Conservation (phyloP, 352 stramenopile genomes). For the Achlya hypogyna region DNA sequence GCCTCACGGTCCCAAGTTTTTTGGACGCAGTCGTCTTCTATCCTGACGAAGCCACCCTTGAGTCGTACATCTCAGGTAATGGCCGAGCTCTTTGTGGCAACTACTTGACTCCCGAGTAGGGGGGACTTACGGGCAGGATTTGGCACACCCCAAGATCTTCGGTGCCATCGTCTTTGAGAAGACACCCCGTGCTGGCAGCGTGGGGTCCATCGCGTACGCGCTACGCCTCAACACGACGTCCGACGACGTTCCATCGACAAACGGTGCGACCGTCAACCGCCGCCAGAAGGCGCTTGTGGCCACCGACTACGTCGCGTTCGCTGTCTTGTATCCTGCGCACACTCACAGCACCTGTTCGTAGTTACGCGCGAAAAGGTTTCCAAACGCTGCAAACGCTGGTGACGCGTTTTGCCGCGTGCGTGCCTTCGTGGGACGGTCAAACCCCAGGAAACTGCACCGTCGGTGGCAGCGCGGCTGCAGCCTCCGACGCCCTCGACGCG, state of each 20-base stretch:
- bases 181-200: constrained; percentile 18
- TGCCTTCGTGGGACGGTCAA: constrained; percentile 31
- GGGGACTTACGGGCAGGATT: constrained; percentile 31
- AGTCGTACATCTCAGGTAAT: constrained; percentile 41
- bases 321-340: not conserved
- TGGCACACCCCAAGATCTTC: constrained; percentile 46
- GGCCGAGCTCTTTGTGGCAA: constrained; percentile 4
- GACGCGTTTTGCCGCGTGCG: constrained; percentile 46
- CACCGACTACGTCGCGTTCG: constrained; percentile 29
- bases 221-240: constrained; percentile 8
- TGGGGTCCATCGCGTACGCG: not conserved
- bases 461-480: not conserved
- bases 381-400: constrained; percentile 57
- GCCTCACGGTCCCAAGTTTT: constrained; percentile 33
- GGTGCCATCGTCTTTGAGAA: constrained; percentile 54
- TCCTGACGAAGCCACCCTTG: constrained; percentile 30
- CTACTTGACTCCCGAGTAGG: not conserved
- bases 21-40: constrained; percentile 57
- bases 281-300: constrained; percentile 32
- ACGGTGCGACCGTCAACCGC: constrained; percentile 25
- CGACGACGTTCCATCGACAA: constrained; percentile 28
- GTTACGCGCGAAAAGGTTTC: constrained; percentile 41
- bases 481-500: not conserved
- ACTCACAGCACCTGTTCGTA: not conserved
- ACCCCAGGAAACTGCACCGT: not conserved